Conservation (phyloP, 306 rosid species). For the Quercus agrifolia region DNA sequence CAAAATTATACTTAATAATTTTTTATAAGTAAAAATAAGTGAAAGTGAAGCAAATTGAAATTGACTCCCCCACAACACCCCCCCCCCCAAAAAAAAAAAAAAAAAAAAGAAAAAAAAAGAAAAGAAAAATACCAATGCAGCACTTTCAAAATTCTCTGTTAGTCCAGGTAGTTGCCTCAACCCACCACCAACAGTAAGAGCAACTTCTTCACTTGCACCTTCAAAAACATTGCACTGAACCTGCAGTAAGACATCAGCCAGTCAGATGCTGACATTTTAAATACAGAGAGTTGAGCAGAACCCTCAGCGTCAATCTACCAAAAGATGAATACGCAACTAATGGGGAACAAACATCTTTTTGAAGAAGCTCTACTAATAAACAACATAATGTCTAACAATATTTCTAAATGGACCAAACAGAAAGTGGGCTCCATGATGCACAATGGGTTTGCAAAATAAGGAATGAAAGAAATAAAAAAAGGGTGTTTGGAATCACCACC, state of each 20-base stretch:
- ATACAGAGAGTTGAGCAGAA: slow-evolving; percentile 4
- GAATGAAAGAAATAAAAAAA: no score
- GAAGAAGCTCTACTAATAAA: slow-evolving; percentile 5
- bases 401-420: not conserved
- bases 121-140: slow-evolving; percentile 68
- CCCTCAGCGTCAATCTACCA: slow-evolving; percentile 1
- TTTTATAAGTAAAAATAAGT: no score
- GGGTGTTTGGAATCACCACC: no score
- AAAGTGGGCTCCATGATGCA: not conserved
- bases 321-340: not conserved
- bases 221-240: slow-evolving; percentile 85
- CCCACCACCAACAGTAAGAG: slow-evolving; percentile 86
- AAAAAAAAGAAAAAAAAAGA: not conserved
- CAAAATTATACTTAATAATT: no score
- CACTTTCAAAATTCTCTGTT: slow-evolving; percentile 66
- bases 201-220: slow-evolving; percentile 77
- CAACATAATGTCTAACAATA: not conserved
- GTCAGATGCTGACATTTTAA: slow-evolving; percentile 10
- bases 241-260: slow-evolving; percentile 43
- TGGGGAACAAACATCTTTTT: not conserved
- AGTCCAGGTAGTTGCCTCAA: slow-evolving; percentile 82
- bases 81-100: not conserved
- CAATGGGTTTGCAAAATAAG: no score
- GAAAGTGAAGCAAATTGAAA: no score
- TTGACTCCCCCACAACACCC: no score